Percentiles rank a stretch among this genome's conserved stretches.
Conservation (phyloP, 106 monocot species). For the Narthecium ossifragum region DNA sequence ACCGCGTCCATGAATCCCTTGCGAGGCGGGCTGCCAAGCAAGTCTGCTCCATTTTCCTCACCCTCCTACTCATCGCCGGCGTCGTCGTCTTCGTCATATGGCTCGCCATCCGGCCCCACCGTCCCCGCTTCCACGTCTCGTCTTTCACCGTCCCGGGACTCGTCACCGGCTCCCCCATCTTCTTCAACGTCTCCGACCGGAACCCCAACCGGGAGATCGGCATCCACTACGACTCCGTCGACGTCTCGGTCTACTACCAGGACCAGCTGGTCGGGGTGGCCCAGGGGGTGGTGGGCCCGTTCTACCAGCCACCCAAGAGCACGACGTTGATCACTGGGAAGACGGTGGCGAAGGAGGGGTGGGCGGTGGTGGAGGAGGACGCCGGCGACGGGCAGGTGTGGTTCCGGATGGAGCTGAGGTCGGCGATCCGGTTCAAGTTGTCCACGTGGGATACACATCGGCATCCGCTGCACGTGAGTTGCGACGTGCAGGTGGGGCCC, state of each 20-base stretch:
- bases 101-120: constrained; percentile 45
- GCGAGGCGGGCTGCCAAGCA: neutral
- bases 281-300: neutral
- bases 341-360: neutral
- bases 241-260: constrained; percentile 20
- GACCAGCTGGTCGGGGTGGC: constrained; percentile 6
- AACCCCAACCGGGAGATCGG: constrained; percentile 42
- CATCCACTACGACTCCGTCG: constrained; percentile 23
- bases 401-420: constrained; percentile 36
- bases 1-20: constrained; percentile 9
- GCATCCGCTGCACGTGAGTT: constrained; percentile 45
- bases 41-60: constrained; percentile 31
- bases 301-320: constrained; percentile 42
- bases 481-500: constrained; percentile 26
- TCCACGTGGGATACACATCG: constrained; percentile 40
- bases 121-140: constrained; percentile 37
- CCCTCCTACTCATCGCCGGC: constrained; percentile 19
- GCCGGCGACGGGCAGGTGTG: neutral
- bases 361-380: neutral
- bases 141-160: constrained; percentile 13
- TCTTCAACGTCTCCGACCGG: constrained; percentile 20
- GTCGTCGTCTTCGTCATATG: constrained; percentile 33
- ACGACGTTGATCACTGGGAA: constrained; percentile 15
- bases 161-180: constrained; percentile 4
- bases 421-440: constrained; percentile 39